phyloP scores from a whole-genome alignment of 805 yeast species.

The Saturnispora besseyi region DNA sequence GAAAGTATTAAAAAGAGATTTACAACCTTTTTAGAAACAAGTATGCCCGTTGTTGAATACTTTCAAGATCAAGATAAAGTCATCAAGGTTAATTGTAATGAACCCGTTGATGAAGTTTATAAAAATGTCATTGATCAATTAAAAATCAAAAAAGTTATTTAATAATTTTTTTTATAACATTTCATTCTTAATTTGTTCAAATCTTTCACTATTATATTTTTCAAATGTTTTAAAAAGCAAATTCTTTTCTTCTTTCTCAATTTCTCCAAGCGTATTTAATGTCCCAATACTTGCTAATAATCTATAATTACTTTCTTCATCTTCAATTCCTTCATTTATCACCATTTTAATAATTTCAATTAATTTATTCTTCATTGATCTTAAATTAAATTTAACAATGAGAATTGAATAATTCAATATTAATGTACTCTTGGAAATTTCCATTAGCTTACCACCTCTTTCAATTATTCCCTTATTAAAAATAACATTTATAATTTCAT shows the following conservation, averaged over 20 bases:
- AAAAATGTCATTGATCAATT: conserved; percentile 58
- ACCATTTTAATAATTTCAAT: conserved; percentile 4
- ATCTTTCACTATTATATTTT: conserved; percentile 14
- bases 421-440: conserved; percentile 39
- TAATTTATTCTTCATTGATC: conserved; percentile 11
- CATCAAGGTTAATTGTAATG: conserved; percentile 69
- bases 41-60: conserved; percentile 89
- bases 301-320: conserved; percentile 65
- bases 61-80: conserved; percentile 68
- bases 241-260: conserved; percentile 2
- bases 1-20: conserved; percentile 89
- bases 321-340: conserved; percentile 13
- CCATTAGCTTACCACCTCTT: conserved; percentile 22
- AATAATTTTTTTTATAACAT: conserved; percentile 1
- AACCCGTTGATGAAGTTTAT: conserved; percentile 73
- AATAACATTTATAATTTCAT: conserved; percentile 32
- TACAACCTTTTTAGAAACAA: conserved; percentile 74
- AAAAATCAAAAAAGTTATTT: conserved; percentile 31
- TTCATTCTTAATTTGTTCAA: conserved; percentile 17
- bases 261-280: conserved; percentile 25
- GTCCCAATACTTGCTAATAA: conserved; percentile 57
- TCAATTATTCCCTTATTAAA: conserved; percentile 21
- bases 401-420: conserved; percentile 40
- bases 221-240: conserved; percentile 10
- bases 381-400: conserved; percentile 24